Evolutionary conservation across 306 rosid species (phyloP).

Genomic region (Spatholobus suberectus): DNA sequence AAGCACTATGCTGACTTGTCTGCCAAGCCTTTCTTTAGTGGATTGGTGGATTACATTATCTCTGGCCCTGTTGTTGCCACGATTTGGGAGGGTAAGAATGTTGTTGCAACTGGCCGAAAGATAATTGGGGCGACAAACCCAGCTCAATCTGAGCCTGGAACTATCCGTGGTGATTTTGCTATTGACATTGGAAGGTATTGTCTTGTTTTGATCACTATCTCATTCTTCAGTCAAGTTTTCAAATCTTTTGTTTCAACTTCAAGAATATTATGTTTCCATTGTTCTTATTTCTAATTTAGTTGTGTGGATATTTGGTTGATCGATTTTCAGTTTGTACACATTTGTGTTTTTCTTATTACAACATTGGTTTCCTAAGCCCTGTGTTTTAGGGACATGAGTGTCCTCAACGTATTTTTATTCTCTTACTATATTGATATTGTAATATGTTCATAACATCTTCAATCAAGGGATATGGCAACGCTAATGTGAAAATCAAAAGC

Average conservation of each 20-base stretch:
- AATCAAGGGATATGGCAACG: neutral
- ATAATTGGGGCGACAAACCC: slow-evolving; percentile 96
- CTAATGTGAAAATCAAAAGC: neutral
- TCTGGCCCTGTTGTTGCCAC: slow-evolving; percentile 99
- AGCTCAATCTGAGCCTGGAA: slow-evolving; percentile 83
- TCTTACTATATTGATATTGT: neutral
- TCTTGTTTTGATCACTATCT: neutral
- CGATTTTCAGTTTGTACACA: neutral
- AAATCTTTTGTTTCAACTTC: neutral
- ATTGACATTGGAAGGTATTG: slow-evolving; percentile 88
- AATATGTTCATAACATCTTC: neutral
- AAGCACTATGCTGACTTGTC: slow-evolving; percentile 88
- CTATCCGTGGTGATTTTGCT: slow-evolving; percentile 93
- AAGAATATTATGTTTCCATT: neutral
- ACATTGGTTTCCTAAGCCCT: neutral
- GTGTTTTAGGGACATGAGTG: neutral
- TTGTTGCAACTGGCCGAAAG: slow-evolving; percentile 80
- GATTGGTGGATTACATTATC: slow-evolving; percentile 85
- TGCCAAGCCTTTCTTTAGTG: slow-evolving; percentile 87
- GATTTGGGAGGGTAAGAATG: slow-evolving; percentile 97
- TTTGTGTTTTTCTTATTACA: neutral
- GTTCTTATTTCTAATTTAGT: neutral
- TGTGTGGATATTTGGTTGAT: neutral
- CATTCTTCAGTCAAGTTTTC: neutral
- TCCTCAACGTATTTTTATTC: neutral